Evolutionary conservation across 176 grass and related monocot genomes (phyloP), one percentile per base, ranked within the genome.

Genomic region (Avena sativa): DNA sequence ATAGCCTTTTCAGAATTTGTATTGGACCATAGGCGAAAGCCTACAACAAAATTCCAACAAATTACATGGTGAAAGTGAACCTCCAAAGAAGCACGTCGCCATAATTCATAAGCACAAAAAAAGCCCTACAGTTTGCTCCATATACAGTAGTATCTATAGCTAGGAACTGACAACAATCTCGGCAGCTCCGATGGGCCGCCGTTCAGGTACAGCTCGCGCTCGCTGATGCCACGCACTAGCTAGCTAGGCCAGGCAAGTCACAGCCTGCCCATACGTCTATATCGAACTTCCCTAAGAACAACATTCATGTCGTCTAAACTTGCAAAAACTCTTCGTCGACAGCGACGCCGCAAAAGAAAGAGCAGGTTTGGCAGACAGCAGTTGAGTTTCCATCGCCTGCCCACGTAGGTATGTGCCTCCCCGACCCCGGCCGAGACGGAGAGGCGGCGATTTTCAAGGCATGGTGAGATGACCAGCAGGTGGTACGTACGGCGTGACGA

Each of bases 361-460:
- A 75, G 74, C 44, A 8, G 44, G 71, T 77, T 85, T 85, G 60
- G 60, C 20, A 9, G 26, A 44, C n/a, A 55, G 46, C 84, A 85
- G 61, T 11, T 53, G 25, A 19, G 49, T 12, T 69, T 78, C 47
- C 60, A 16, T 78, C 83, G 32, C 32, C 32, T 34, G 46, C 46
- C 28, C 48, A 59, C 10, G 59, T 11, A 26, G 32, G 32, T 34
- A 34, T 34, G 32, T 34, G 6, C 60, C 60, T 63, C 21, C n/a
- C 28, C 0, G 32, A 34, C 32, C 32, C 32, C 32, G 32, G 32
- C 32, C 32, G 32, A 34, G 32, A 34, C 32, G 32, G 32, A 34
- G 32, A 34, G 85, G 36, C 66, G 85, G 78, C 67, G 8, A 15
- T 13, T 87, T 73, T 81, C 78, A 64, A 7, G 85, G 3, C 49